Base-by-base conservation (phyloP, 2,329 filamentous ascomycete genomes). In the Claviceps citrina region DNA sequence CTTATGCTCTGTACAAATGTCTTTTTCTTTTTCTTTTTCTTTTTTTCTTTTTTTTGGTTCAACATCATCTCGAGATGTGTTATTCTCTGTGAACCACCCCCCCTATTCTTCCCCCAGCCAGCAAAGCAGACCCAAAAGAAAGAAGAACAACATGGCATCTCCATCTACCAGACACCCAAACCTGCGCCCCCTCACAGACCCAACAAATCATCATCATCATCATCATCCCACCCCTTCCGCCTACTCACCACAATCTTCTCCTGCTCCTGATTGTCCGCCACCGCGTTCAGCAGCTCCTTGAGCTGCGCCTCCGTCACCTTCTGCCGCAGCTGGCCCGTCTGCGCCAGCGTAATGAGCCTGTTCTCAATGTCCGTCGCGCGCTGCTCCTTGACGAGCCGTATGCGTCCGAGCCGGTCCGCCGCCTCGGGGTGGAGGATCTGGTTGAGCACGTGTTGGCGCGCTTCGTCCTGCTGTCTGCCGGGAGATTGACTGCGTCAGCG, bases 351-450 rank as follows among this genome's bases (percentile, higher is more conserved):
- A 60, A 98, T 87, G 42, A 98, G 73, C 38, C 89, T 67, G 69
- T 93, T 87, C 67, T 98, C 91, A 42, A 98, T 76, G 54, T 95
- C 86, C 45, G 72, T 74, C 27, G 91, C 91, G 53, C 91, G 84
- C 51, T 81, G 79, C 58, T 87, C 85, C 65, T 96, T 96, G 56
- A 98, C 91, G 44, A 98, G 78, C 26, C 89, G 81, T 64, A 98
- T 96, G 49, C 91, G 84, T 42, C 84, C 85, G 1, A 98, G 73
- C 12, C 91, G 83, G 65, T 98, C 91, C 44, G 85, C 83, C 15
- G 91, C 91, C 55, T 89, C 85, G 49, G 91, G 91, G 53, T 87
- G 80, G 46, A 98, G 84, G 66, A 98, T 96, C 63, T 96, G 91
- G 51, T 73, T 75, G 46, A 98, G 78, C 51, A 95, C 81, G 44